These are phyloP conservation scores for Candida boleticola DNA, from an alignment of 805 yeast species.

Conservation along the genomic window DNA sequence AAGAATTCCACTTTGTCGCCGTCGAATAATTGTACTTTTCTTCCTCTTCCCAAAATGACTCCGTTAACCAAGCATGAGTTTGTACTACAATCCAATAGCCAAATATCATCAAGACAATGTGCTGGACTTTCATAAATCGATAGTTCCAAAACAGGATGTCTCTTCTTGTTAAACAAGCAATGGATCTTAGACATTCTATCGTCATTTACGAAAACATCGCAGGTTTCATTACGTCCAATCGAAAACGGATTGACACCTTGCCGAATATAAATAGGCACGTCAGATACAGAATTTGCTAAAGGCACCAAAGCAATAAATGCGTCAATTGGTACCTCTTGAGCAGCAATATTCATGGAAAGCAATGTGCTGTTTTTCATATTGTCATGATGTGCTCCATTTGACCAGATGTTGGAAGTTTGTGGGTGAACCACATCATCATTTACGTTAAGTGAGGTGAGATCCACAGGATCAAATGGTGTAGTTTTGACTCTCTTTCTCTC, in stretches of 20 bases:
- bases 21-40: constrained; percentile 57
- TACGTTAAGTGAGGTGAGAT: not conserved
- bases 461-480: not conserved
- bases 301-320: constrained; percentile 64
- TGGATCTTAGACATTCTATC: constrained; percentile 82
- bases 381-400: not conserved
- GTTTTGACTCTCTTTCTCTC: constrained; percentile 4
- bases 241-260: constrained; percentile 67
- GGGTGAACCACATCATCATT: not conserved
- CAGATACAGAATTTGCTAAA: constrained; percentile 42
- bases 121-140: constrained; percentile 67
- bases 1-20: constrained; percentile 69
- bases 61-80: constrained; percentile 76
- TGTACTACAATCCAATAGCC: constrained; percentile 78
- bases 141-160: constrained; percentile 55
- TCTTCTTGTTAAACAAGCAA: constrained; percentile 62
- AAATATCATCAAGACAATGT: constrained; percentile 67
- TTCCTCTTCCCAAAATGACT: constrained; percentile 55
- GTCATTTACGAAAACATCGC: constrained; percentile 64
- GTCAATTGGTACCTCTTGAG: constrained; percentile 44
- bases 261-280: constrained; percentile 52
- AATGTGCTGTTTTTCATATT: not conserved
- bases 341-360: not conserved
- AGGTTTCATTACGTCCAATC: constrained; percentile 69
- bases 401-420: not conserved